Conservation (phyloP, 176 grass and related monocot genomes). For the Ensete ventricosum region DNA sequence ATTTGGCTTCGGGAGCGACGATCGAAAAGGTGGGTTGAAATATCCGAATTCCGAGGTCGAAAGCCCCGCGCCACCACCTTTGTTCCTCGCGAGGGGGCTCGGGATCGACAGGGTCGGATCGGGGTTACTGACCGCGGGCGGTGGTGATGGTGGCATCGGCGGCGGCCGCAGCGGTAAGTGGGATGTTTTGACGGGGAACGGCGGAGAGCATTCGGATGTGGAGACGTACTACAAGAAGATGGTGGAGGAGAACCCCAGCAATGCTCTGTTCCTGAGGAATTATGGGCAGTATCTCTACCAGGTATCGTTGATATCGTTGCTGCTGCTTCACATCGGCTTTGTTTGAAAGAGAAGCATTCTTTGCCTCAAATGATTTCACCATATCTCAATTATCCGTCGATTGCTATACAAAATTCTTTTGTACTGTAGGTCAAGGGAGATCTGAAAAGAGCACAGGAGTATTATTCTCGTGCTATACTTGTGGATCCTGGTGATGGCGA, state of each 20-base stretch:
- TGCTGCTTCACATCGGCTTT: background rate
- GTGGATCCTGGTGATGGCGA: conserved; percentile 70
- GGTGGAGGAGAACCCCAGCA: conserved; percentile 68
- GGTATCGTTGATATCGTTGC: background rate
- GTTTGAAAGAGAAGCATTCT: background rate
- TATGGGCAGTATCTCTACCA: conserved; percentile 74
- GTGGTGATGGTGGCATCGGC: conserved; percentile 1
- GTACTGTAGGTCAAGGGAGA: conserved; percentile 48
- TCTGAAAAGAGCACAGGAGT: conserved; percentile 63
- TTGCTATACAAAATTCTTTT: background rate
- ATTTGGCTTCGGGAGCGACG: background rate
- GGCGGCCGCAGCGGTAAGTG: conserved; percentile 16
- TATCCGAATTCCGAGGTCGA: background rate
- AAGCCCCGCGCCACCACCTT: conserved; percentile 21
- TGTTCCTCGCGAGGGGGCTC: conserved; percentile 77
- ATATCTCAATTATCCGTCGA: background rate
- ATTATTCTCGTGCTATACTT: conserved; percentile 82
- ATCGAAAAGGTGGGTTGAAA: background rate
- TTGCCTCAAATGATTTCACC: background rate
- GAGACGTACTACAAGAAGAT: conserved; percentile 78
- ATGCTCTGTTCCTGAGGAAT: conserved; percentile 74
- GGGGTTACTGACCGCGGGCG: conserved; percentile 16
- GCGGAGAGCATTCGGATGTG: conserved; percentile 44
- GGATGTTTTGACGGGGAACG: conserved; percentile 27
- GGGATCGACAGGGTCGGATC: conserved; percentile 66